These are phyloP conservation scores for Cardiospermum halicacabum DNA, from an alignment of 345 rosid species.

Conservation along the genomic window DNA sequence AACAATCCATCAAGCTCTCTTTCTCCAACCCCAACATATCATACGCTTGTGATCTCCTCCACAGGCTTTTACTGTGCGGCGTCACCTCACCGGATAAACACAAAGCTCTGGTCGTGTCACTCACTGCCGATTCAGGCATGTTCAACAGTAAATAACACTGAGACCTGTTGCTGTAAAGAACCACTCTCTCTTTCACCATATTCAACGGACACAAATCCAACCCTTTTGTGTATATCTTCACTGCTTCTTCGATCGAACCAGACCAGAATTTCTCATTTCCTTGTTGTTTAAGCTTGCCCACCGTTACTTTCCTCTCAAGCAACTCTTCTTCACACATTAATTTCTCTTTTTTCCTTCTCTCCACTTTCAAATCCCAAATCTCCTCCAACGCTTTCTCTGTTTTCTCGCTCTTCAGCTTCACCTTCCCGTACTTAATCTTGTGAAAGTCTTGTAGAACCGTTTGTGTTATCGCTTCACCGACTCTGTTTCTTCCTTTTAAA, in stretches of 20 bases:
- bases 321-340: slow-evolving; percentile 54
- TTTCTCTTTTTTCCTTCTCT: slow-evolving; percentile 57
- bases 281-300: slow-evolving; percentile 43
- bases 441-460: slow-evolving; percentile 53
- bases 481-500: slow-evolving; percentile 23
- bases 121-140: slow-evolving; percentile 51
- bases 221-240: slow-evolving; percentile 43
- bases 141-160: slow-evolving; percentile 61
- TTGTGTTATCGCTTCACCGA: slow-evolving; percentile 54
- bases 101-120: slow-evolving; percentile 79
- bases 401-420: slow-evolving; percentile 40
- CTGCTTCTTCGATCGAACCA: slow-evolving; percentile 44
- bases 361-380: slow-evolving; percentile 69
- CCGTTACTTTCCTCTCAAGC: slow-evolving; percentile 38
- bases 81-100: slow-evolving; percentile 35
- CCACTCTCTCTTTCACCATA: slow-evolving; percentile 55
- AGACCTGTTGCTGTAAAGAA: slow-evolving; percentile 70
- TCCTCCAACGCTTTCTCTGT: slow-evolving; percentile 38
- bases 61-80: slow-evolving; percentile 68
- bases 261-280: slow-evolving; percentile 56
- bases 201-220: slow-evolving; percentile 51
- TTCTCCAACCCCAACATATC: slow-evolving; percentile 59
- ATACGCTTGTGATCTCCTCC: slow-evolving; percentile 92
- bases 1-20: slow-evolving; percentile 80
- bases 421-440: slow-evolving; percentile 46